Evolutionary conservation across 805 yeast genomes (phyloP).

Genomic region (Debaryomyces castellii): DNA sequence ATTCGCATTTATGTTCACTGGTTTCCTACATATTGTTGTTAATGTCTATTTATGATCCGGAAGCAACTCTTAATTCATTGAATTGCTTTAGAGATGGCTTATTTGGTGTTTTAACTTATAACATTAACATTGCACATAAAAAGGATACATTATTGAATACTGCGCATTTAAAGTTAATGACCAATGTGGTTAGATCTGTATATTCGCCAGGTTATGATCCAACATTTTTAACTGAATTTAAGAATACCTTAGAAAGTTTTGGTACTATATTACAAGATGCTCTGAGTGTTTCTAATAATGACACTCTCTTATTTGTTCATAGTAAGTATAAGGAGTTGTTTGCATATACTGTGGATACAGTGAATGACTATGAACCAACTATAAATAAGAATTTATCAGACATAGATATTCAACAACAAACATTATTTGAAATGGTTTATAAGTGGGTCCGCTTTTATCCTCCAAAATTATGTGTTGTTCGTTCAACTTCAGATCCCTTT

Average conservation of each 20-base stretch:
- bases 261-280: conserved; percentile 13
- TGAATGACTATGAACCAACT: conserved; percentile 26
- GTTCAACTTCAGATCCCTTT: conserved; percentile 24
- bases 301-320: conserved; percentile 14
- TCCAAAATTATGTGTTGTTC: conserved; percentile 22
- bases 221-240: conserved; percentile 28
- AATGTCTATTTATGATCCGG: conserved; percentile 45
- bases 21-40: conserved; percentile 37
- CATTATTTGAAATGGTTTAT: conserved; percentile 31
- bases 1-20: conserved; percentile 31
- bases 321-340: conserved; percentile 22
- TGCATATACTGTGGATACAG: conserved; percentile 21
- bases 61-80: conserved; percentile 35
- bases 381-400: conserved; percentile 21
- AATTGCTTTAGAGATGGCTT: conserved; percentile 42
- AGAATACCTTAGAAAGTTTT: conserved; percentile 21
- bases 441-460: conserved; percentile 38
- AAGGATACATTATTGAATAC: conserved; percentile 23
- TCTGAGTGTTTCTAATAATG: conserved; percentile 2
- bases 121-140: conserved; percentile 15
- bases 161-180: conserved; percentile 33
- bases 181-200: conserved; percentile 31
- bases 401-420: conserved; percentile 30
- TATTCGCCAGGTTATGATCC: conserved; percentile 38
- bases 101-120: conserved; percentile 32